Evolutionary conservation across 2,329 filamentous ascomycete genomes (phyloP), one percentile per base, ranked within the genome.

Genomic region (Curvularia lunata): DNA sequence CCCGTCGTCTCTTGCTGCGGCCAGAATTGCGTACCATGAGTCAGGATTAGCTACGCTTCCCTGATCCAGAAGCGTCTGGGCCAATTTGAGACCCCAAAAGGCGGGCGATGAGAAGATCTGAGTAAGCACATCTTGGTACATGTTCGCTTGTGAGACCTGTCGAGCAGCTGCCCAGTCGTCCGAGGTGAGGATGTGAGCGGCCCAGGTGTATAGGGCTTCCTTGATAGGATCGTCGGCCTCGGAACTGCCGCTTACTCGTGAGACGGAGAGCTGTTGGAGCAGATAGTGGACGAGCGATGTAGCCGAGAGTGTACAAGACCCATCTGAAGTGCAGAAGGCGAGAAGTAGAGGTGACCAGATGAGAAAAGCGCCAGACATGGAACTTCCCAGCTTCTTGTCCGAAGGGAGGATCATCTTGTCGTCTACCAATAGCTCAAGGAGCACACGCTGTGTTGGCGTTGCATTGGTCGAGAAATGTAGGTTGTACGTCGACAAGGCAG

Each of bases 191-290:
- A 85, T 73, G 64, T 84, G 81, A 8, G 78, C 63, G 25, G 84
- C 63, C 84, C 84, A 86, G 32, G 78, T 69, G 59, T 76, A 81
- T 30, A 81, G 52, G 1, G 76, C 81, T 69, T 85, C 81, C 34
- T 69, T 69, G 6, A 68, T 62, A 0, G 76, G 67, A 58, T 79
- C 69, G 1, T 41, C 38, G 19, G 38, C 10, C 9, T 41, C 38
- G 9, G 19, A 5, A 16, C 4, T 23, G 23, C 38, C 8, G 19
- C 19, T 41, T 41, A 41, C 38, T 19, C 21, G 19, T 10, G 21
- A 41, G 9, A 13, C 3, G 19, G 19, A 21, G 18, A 83, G 66
- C 10, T 62, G 58, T 21, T 72, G 57, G 5, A 77, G 69, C 63
- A 84, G 69, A 28, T 71, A 68, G 30, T 78, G 66, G 21, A 84